These are phyloP conservation scores for Venturia aucupariae DNA, from an alignment of 2,329 filamentous ascomycete genomes.

Conservation along the genomic window DNA sequence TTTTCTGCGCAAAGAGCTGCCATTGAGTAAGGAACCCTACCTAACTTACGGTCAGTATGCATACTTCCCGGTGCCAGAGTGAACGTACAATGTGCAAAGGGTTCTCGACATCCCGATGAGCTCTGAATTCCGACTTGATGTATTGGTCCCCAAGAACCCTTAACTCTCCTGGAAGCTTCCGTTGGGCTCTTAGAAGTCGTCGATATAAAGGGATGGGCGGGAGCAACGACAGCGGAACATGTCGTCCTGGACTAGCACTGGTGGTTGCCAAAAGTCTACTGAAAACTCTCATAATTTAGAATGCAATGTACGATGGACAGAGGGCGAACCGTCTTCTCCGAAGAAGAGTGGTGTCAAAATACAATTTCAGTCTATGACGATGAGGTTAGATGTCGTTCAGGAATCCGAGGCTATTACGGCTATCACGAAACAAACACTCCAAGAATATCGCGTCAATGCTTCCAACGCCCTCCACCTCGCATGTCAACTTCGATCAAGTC, in stretches of 20 bases:
- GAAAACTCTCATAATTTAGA: slow-evolving; percentile 24
- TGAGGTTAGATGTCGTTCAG: not conserved
- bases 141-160: slow-evolving; percentile 85
- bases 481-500: slow-evolving; percentile 78
- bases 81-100: slow-evolving; percentile 75
- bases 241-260: slow-evolving; percentile 25
- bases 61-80: not conserved
- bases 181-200: slow-evolving; percentile 76
- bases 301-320: not conserved
- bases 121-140: slow-evolving; percentile 83
- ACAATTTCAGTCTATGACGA: slow-evolving; percentile 5
- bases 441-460: slow-evolving; percentile 51
- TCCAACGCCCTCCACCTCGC: slow-evolving; percentile 85
- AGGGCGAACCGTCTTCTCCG: not conserved
- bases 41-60: slow-evolving; percentile 38
- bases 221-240: slow-evolving; percentile 55
- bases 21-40: slow-evolving; percentile 95
- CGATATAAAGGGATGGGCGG: slow-evolving; percentile 86
- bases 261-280: slow-evolving; percentile 26
- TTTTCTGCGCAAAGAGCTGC: slow-evolving; percentile 87
- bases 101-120: slow-evolving; percentile 77
- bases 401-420: not conserved
- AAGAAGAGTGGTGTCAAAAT: not conserved
- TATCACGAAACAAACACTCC: not conserved
- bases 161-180: slow-evolving; percentile 62